phyloP scores from a whole-genome alignment of 2,329 filamentous ascomycete species.

The Lizonia empirigonia region DNA sequence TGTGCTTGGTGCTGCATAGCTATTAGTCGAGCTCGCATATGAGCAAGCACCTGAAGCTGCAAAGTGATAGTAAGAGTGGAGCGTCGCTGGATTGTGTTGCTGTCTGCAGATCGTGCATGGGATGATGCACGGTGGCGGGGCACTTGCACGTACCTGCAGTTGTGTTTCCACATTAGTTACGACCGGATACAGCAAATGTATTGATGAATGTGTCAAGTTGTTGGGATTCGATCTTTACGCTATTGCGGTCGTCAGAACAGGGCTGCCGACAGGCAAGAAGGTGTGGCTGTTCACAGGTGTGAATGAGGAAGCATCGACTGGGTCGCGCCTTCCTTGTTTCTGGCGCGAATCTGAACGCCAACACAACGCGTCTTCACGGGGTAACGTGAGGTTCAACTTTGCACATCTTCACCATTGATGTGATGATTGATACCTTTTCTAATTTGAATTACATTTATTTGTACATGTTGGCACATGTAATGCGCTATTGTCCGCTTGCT shows the following conservation, averaged over 20 bases:
- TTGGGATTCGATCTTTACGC: neutral
- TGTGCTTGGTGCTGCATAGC: slow-evolving; percentile 5
- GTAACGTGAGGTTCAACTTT: neutral
- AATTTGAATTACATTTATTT: slow-evolving; percentile 19
- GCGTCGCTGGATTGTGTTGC: slow-evolving; percentile 3
- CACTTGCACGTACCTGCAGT: slow-evolving; percentile 17
- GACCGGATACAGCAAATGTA: neutral
- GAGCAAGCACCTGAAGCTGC: neutral
- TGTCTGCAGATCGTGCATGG: slow-evolving; percentile 11
- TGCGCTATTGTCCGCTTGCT: neutral
- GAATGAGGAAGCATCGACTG: slow-evolving; percentile 6
- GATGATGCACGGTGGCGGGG: slow-evolving; percentile 14
- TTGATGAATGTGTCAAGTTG: neutral
- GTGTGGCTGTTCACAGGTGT: neutral
- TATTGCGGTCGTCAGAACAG: neutral
- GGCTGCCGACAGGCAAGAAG: too few relatives aligned
- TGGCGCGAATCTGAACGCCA: slow-evolving; percentile 2
- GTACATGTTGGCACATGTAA: slow-evolving; percentile 14
- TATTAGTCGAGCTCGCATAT: slow-evolving; percentile 23
- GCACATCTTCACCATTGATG: neutral
- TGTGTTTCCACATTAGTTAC: slow-evolving; percentile 1
- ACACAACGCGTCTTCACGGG: slow-evolving; percentile 10
- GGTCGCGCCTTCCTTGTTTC: neutral
- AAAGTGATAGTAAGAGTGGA: neutral
- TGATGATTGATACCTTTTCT: slow-evolving; percentile 9